Percentiles rank a stretch among this genome's conserved stretches.
These are phyloP conservation scores for Aspergillus carlsbadensis DNA, from an alignment of 495 filamentous ascomycete species.

Conservation along the genomic window DNA sequence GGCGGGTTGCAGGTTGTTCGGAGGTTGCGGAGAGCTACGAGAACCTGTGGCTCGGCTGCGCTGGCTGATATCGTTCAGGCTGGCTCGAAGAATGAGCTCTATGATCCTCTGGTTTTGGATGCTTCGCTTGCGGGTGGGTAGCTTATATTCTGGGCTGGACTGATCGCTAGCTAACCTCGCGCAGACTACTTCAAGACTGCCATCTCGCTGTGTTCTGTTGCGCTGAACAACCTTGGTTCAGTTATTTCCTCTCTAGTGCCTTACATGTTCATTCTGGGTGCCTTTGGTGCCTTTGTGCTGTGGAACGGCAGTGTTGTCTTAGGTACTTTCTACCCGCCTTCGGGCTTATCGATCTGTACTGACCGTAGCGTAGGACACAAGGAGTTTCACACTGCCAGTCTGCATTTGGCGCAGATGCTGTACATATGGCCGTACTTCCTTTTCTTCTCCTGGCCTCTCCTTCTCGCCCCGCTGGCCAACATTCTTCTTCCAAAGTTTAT, in stretches of 20 bases:
- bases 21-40: constrained; percentile 30
- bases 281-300: constrained; percentile 72
- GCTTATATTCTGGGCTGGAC: neutral
- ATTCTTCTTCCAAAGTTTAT: constrained; percentile 33
- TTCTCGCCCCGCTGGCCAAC: constrained; percentile 54
- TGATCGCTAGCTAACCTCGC: constrained; percentile 26
- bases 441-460: constrained; percentile 85
- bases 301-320: constrained; percentile 93
- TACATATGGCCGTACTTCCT: constrained; percentile 88
- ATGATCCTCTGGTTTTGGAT: constrained; percentile 61
- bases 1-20: constrained; percentile 69
- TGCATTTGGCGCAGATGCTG: constrained; percentile 90
- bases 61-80: constrained; percentile 27
- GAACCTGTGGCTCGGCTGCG: constrained; percentile 23
- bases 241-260: constrained; percentile 56
- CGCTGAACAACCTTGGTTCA: constrained; percentile 49
- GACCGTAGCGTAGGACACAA: constrained; percentile 68
- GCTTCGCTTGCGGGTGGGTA: constrained; percentile 56
- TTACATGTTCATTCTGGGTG: constrained; percentile 62
- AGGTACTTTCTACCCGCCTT: constrained; percentile 46
- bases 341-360: constrained; percentile 14
- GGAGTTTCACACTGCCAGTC: constrained; percentile 82
- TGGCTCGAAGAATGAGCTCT: constrained; percentile 54
- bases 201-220: constrained; percentile 58
- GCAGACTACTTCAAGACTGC: constrained; percentile 60